Percentiles rank a stretch among this genome's conserved stretches.
Evolutionary conservation across 371 early-diverging fungal genomes (phyloP).

Genomic region (Dinochytrium kinnereticum): DNA sequence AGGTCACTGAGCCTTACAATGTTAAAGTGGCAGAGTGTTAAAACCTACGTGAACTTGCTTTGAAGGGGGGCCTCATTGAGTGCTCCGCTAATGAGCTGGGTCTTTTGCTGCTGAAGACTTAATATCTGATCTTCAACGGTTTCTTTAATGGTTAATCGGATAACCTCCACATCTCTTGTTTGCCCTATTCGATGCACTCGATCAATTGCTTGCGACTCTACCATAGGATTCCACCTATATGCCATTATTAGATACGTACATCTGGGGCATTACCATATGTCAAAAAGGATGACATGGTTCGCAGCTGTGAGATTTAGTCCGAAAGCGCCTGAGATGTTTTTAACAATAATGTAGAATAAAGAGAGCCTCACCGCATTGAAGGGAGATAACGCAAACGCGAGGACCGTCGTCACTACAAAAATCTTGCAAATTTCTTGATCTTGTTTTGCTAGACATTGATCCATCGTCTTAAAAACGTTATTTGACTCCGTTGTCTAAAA

Average conservation of each 20-base stretch:
- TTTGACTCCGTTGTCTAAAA: background rate
- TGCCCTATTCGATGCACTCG: constrained; percentile 74
- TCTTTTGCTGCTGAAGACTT: constrained; percentile 63
- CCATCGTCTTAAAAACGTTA: background rate
- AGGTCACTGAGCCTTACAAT: background rate
- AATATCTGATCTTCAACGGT: constrained; percentile 70
- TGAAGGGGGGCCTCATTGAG: constrained; percentile 2
- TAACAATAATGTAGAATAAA: constrained; percentile 79
- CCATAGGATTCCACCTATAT: constrained; percentile 79
- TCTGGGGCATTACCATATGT: constrained; percentile 52
- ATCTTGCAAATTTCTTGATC: background rate
- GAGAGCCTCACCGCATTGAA: background rate
- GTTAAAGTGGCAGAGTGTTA: too few relatives aligned
- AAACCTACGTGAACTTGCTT: background rate
- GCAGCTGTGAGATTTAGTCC: constrained; percentile 93
- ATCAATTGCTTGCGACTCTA: constrained; percentile 76
- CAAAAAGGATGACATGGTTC: constrained; percentile 88
- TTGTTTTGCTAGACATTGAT: constrained; percentile 1
- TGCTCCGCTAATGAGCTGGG: constrained; percentile 34
- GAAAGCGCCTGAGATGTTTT: constrained; percentile 85
- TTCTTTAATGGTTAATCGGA: constrained; percentile 58
- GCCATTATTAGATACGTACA: background rate
- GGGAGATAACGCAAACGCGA: background rate
- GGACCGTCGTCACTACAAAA: background rate
- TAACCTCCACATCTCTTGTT: constrained; percentile 57